These are phyloP conservation scores for Neurospora tetrasperma DNA, from an alignment of 495 filamentous ascomycete species.

Conservation along the genomic window DNA sequence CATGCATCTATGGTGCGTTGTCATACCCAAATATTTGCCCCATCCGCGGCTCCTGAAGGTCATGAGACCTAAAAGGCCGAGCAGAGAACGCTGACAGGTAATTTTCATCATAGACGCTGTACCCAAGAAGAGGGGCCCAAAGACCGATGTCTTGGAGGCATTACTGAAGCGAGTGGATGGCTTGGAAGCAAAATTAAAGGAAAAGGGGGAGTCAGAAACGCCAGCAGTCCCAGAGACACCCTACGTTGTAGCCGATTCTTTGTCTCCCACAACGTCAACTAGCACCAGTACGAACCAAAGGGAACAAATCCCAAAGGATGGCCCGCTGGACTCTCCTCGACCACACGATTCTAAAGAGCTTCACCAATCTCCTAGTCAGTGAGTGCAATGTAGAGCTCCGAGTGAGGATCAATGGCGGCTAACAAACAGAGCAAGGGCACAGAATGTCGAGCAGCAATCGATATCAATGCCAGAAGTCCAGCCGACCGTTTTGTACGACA, in stretches of 20 bases:
- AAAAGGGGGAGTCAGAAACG: conserved; percentile 42
- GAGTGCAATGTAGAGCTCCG: not conserved
- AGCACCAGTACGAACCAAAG: not conserved
- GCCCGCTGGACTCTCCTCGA: not conserved
- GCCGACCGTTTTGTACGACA: conserved; percentile 56
- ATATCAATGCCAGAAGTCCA: conserved; percentile 22
- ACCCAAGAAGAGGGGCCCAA: conserved; percentile 79
- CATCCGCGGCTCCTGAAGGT: not conserved
- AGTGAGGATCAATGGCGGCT: not conserved
- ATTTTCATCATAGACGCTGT: conserved; percentile 53
- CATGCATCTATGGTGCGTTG: conserved; percentile 74
- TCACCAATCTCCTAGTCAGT: not conserved
- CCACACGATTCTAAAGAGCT: not conserved
- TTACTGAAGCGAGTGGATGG: conserved; percentile 75
- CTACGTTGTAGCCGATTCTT: conserved; percentile 8
- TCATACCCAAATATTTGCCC: not conserved
- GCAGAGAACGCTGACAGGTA: not conserved
- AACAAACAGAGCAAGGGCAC: not conserved
- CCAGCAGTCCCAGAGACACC: conserved; percentile 25
- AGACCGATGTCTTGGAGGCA: conserved; percentile 80
- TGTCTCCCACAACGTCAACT: conserved; percentile 7
- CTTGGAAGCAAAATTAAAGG: conserved; percentile 67
- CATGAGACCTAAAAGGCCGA: not conserved
- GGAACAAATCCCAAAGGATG: not conserved
- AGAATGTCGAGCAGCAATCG: not conserved